phyloP scores from a whole-genome alignment of 73 alveolate species.

The Tetrahymena thermophila region DNA sequence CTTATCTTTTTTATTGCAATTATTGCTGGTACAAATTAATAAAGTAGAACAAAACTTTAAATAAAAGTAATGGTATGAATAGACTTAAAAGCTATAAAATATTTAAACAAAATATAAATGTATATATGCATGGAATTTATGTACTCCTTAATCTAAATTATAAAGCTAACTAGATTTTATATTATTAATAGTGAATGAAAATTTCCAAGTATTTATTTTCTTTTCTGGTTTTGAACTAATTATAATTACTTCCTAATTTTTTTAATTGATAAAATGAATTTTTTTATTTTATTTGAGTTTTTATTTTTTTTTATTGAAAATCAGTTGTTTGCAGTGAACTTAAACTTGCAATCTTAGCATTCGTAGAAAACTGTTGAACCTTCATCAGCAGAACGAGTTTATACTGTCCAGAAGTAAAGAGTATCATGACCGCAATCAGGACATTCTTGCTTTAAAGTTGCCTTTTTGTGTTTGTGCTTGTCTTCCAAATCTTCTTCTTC shows the following conservation, averaged over 20 bases:
- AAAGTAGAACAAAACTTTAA: background rate
- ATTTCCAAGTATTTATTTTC: too few relatives aligned
- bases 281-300: too few relatives aligned
- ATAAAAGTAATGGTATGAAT: background rate
- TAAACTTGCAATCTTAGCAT: conserved; percentile 84
- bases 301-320: background rate
- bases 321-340: conserved; percentile 29
- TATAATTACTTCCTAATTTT: too few relatives aligned
- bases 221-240: background rate
- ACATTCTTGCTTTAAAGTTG: conserved; percentile 74
- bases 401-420: conserved; percentile 74
- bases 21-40: background rate
- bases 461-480: conserved; percentile 53
- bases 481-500: conserved; percentile 36
- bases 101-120: too few relatives aligned
- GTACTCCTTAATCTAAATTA: background rate
- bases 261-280: background rate
- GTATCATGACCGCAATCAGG: conserved; percentile 77
- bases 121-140: background rate
- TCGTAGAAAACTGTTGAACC: conserved; percentile 95
- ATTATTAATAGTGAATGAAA: too few relatives aligned
- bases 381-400: conserved; percentile 94
- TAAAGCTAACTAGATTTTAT: background rate
- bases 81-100: background rate
- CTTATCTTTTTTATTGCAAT: background rate